Conservation (phyloP, 1,284 basidiomycete species). For the Malassezia furfur region DNA sequence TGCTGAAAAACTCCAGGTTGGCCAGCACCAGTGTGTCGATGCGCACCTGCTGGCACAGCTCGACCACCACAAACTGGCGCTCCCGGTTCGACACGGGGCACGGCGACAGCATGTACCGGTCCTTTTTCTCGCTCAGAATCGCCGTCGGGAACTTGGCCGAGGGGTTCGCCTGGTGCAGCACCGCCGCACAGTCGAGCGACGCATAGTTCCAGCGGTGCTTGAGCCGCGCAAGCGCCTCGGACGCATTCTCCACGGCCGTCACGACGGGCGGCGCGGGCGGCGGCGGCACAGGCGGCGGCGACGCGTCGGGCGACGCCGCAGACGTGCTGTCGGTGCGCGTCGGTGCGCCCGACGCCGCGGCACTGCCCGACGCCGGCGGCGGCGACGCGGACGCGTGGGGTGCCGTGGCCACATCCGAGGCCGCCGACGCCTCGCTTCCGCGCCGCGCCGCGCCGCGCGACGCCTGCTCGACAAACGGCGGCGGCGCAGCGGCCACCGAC, state of each 20-base stretch:
- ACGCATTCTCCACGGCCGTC: constrained; percentile 23
- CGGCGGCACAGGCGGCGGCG: not conserved
- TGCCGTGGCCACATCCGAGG: not conserved
- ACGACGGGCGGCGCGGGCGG: not conserved
- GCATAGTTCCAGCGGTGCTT: constrained; percentile 74
- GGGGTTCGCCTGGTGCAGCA: constrained; percentile 73
- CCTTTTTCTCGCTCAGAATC: constrained; percentile 79
- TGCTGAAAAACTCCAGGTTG: constrained; percentile 96
- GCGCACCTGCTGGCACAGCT: constrained; percentile 91
- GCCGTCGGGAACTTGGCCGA: constrained; percentile 72
- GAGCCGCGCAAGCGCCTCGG: constrained; percentile 25
- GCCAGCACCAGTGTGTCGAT: constrained; percentile 93
- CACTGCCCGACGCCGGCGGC: not conserved
- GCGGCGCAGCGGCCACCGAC: not conserved
- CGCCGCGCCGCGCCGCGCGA: not conserved
- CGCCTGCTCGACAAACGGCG: not conserved
- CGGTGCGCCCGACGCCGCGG: not conserved
- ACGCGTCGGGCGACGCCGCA: not conserved
- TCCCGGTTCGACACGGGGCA: constrained; percentile 54
- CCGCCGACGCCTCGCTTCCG: not conserved
- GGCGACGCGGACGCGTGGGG: not conserved
- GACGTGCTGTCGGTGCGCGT: not conserved
- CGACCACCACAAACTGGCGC: constrained; percentile 76
- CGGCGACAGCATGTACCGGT: constrained; percentile 93
- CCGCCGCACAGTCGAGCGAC: constrained; percentile 80